phyloP scores from a whole-genome alignment of 192 early-diverging fungal species.

The Coemansia aciculifera region DNA sequence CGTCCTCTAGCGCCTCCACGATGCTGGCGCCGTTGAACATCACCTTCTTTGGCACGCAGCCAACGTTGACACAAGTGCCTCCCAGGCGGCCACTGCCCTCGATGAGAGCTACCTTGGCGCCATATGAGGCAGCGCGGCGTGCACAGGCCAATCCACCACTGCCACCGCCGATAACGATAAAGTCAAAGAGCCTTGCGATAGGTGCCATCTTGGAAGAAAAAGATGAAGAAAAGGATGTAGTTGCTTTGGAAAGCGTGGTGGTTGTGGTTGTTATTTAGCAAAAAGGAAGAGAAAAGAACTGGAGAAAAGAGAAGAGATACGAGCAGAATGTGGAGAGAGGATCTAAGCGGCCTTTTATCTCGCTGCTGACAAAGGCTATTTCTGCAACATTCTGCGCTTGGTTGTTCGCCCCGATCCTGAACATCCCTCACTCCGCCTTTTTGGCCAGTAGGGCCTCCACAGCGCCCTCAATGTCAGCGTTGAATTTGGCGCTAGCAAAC shows the following conservation, averaged over 20 bases:
- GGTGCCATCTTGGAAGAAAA: conserved; percentile 31
- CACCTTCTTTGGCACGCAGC: conserved; percentile 89
- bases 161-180: conserved; percentile 95
- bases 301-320: background rate
- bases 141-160: conserved; percentile 91
- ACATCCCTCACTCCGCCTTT: conserved; percentile 41
- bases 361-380: background rate
- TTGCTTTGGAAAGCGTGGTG: conserved; percentile 1
- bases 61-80: conserved; percentile 94
- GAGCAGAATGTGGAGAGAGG: background rate
- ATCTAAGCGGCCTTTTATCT: background rate
- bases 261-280: background rate
- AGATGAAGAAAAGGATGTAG: background rate
- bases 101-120: conserved; percentile 87
- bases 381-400: background rate
- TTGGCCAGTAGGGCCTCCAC: conserved; percentile 56
- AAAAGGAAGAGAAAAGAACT: conserved; percentile 14
- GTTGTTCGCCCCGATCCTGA: background rate
- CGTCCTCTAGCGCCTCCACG: conserved; percentile 85
- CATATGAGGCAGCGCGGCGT: conserved; percentile 87
- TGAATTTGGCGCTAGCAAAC: conserved; percentile 57
- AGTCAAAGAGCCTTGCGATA: conserved; percentile 68
- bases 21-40: conserved; percentile 95
- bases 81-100: conserved; percentile 78
- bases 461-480: conserved; percentile 55